phyloP scores from a whole-genome alignment of 768 basidiomycete genomes.

The Tylopilus vinaceipallidus region DNA sequence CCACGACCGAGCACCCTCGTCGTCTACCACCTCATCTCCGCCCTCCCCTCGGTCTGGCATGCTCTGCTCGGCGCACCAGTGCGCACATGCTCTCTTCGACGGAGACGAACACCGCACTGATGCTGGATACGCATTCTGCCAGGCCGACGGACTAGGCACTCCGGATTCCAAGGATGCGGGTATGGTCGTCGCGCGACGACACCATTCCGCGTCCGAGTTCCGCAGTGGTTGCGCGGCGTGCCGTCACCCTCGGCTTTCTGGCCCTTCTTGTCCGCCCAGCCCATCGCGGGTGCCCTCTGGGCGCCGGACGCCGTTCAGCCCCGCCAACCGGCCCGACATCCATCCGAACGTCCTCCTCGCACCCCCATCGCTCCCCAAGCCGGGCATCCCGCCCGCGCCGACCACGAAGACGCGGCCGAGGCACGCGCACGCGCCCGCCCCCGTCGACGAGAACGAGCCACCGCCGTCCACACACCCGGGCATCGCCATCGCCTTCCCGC shows the following conservation, averaged over 20 bases:
- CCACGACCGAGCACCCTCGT: conserved; percentile 1
- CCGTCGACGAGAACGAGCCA: conserved; percentile 22
- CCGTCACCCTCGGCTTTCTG: conserved; percentile 20
- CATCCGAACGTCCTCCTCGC: not conserved
- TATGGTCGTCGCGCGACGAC: conserved; percentile 4
- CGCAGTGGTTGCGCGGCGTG: conserved; percentile 30
- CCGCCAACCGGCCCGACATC: not conserved
- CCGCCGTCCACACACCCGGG: not conserved
- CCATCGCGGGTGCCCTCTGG: not conserved
- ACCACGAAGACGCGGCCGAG: conserved; percentile 8
- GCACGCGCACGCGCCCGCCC: not conserved
- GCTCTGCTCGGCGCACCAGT: conserved; percentile 1
- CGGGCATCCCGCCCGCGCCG: not conserved
- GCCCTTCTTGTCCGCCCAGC: conserved; percentile 11
- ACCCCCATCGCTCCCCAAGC: not conserved
- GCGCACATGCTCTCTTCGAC: not conserved
- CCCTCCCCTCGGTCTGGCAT: conserved; percentile 3
- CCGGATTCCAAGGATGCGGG: conserved; percentile 17
- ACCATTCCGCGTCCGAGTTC: conserved; percentile 17
- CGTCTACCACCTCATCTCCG: not conserved
- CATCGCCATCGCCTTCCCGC: conserved; percentile 14
- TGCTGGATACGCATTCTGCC: not conserved
- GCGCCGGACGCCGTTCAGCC: not conserved
- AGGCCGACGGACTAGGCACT: not conserved
- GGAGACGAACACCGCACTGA: conserved; percentile 3